A percentile compares a stretch with the other conserved stretches of the same genome.
Conservation (phyloP, 768 basidiomycete genomes). For the Gloeostereum incarnatum region DNA sequence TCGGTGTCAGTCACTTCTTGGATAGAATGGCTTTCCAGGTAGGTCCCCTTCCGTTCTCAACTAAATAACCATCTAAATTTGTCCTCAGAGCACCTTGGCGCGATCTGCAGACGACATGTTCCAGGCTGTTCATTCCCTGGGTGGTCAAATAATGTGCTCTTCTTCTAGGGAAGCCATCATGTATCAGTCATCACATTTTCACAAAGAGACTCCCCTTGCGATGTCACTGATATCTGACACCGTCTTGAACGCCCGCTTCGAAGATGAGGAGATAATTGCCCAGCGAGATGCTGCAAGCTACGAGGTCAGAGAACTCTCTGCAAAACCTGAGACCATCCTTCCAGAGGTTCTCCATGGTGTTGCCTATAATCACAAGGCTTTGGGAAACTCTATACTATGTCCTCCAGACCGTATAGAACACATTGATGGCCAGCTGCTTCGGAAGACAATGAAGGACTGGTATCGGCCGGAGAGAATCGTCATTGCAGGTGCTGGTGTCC, state of each 20-base stretch:
- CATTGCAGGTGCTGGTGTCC: constrained; percentile 88
- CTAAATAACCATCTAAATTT: constrained; percentile 7
- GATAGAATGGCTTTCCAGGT: constrained; percentile 98
- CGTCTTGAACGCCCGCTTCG: constrained; percentile 68
- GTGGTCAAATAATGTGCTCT: constrained; percentile 87
- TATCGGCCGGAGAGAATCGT: constrained; percentile 94
- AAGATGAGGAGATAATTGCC: constrained; percentile 67
- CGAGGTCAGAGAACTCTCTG: constrained; percentile 79
- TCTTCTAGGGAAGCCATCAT: constrained; percentile 91
- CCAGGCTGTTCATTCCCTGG: constrained; percentile 69
- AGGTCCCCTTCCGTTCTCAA: constrained; percentile 8
- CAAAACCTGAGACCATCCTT: constrained; percentile 89
- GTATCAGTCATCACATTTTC: constrained; percentile 96
- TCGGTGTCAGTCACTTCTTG: constrained; percentile 85
- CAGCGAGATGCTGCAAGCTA: constrained; percentile 86
- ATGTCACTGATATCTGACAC: constrained; percentile 90
- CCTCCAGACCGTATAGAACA: constrained; percentile 71
- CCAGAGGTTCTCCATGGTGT: constrained; percentile 86
- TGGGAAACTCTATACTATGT: constrained; percentile 90
- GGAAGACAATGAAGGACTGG: constrained; percentile 66
- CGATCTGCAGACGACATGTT: constrained; percentile 75
- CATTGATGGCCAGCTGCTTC: constrained; percentile 55
- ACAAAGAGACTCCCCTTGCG: constrained; percentile 71
- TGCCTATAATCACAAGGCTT: constrained; percentile 66
- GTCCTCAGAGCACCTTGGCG: constrained; percentile 56